Evolutionary conservation across 1,284 basidiomycete genomes (phyloP).

Genomic region (Trichosporon sp.): DNA sequence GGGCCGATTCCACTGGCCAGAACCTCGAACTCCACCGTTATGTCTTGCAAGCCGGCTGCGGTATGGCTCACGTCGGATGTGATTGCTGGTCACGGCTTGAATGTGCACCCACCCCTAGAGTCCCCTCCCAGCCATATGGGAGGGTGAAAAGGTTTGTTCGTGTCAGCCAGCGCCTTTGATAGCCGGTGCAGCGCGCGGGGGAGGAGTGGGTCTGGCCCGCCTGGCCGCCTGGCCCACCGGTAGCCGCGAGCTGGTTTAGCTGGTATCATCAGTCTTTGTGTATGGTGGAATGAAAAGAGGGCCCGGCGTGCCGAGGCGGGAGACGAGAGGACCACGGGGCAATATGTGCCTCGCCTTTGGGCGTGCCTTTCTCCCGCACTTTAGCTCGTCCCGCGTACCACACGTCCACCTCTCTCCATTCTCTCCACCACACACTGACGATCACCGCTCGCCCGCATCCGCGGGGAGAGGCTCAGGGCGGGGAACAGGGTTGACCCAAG

Average conservation of each 20-base stretch:
- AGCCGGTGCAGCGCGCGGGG: no score
- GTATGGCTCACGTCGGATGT: neutral
- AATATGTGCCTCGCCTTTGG: neutral
- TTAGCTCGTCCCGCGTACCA: constrained; percentile 9
- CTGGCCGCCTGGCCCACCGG: neutral
- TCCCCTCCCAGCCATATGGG: neutral
- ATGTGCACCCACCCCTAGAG: no score
- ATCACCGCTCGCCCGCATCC: neutral
- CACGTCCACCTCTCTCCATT: neutral
- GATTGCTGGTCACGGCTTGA: neutral
- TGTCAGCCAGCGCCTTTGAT: neutral
- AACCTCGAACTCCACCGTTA: no score
- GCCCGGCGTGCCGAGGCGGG: neutral
- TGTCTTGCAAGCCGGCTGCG: no score
- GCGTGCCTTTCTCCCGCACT: constrained; percentile 4
- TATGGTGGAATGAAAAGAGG: neutral
- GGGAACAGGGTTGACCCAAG: neutral
- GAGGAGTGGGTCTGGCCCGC: neutral
- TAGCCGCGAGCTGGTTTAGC: neutral
- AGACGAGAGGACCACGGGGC: no score
- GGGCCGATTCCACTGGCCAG: no score
- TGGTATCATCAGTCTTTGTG: no score
- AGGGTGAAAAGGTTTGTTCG: neutral
- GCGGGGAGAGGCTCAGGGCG: neutral
- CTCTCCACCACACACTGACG: neutral